These are phyloP conservation scores for Decorospora gaudefroyi DNA, from an alignment of 2,329 filamentous ascomycete genomes.

Conservation along the genomic window DNA sequence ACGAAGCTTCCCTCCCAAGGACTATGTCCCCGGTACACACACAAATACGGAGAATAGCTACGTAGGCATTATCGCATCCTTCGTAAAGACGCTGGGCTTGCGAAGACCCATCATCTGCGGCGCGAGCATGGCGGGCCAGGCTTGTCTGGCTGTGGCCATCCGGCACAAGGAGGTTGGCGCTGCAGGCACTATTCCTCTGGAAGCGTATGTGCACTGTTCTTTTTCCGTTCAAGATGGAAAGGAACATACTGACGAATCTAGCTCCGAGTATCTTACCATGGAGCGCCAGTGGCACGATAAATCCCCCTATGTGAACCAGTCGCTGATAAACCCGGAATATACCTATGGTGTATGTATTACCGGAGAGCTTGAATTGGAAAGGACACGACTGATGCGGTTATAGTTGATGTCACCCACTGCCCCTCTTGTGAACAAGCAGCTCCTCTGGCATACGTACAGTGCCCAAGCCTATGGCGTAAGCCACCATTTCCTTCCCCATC, in stretches of 20 bases:
- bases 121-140: conserved; percentile 58
- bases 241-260: conserved; percentile 26
- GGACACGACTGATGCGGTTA: conserved; percentile 1
- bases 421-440: conserved; percentile 52
- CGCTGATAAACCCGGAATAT: conserved; percentile 56
- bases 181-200: conserved; percentile 54
- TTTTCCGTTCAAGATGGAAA: conserved; percentile 14
- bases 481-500: not conserved
- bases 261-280: conserved; percentile 51
- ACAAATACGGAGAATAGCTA: conserved; percentile 56
- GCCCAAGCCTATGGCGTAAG: conserved; percentile 55
- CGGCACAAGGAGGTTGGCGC: conserved; percentile 54
- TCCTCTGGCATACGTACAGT: conserved; percentile 58
- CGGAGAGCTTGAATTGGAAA: too few relatives aligned
- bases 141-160: conserved; percentile 55
- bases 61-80: conserved; percentile 52
- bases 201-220: conserved; percentile 41
- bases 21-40: conserved; percentile 51
- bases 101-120: conserved; percentile 56
- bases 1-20: conserved; percentile 53
- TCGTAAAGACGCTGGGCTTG: conserved; percentile 52
- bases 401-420: conserved; percentile 55
- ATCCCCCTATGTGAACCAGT: conserved; percentile 55
- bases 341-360: conserved; percentile 50
- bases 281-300: conserved; percentile 53